These are phyloP conservation scores for Penicilliopsis zonata DNA, from an alignment of 495 filamentous ascomycete genomes.

Conservation along the genomic window DNA sequence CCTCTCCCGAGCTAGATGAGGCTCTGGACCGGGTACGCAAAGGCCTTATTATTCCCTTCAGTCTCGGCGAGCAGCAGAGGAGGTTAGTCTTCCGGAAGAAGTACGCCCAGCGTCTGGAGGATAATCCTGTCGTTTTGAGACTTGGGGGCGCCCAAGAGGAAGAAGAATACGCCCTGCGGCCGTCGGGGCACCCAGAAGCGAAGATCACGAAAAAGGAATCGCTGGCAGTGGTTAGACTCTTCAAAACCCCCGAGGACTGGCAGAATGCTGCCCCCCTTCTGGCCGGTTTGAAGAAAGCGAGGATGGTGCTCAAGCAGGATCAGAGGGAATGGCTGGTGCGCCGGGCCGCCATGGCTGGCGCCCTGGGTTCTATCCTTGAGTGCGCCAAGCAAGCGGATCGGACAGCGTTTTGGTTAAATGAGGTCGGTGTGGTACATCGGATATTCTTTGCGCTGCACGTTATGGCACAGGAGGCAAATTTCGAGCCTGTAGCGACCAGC, in stretches of 20 bases:
- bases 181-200: conserved; percentile 28
- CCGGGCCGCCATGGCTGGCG: conserved; percentile 21
- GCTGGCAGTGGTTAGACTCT: conserved; percentile 23
- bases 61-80: conserved; percentile 43
- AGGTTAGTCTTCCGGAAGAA: conserved; percentile 39
- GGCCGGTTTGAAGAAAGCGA: conserved; percentile 38
- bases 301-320: conserved; percentile 14
- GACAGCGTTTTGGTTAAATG: conserved; percentile 40
- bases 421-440: conserved; percentile 24
- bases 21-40: conserved; percentile 43
- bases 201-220: conserved; percentile 24
- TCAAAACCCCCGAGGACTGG: conserved; percentile 47
- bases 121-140: conserved; percentile 48
- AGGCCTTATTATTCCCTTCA: conserved; percentile 51
- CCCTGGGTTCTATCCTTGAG: conserved; percentile 38
- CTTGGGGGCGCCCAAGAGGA: conserved; percentile 44
- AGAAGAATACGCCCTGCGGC: conserved; percentile 39
- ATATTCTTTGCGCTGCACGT: conserved; percentile 40
- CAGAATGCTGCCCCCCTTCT: conserved; percentile 46
- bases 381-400: conserved; percentile 29
- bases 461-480: conserved; percentile 30
- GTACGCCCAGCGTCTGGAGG: conserved; percentile 37
- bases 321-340: conserved; percentile 31
- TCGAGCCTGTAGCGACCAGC: conserved; percentile 20
- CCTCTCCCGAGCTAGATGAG: conserved; percentile 37